A percentile compares a stretch with the other conserved stretches of the same genome.
Conservation (phyloP, 352 stramenopile genomes). For the Globisporangium spiculum region DNA sequence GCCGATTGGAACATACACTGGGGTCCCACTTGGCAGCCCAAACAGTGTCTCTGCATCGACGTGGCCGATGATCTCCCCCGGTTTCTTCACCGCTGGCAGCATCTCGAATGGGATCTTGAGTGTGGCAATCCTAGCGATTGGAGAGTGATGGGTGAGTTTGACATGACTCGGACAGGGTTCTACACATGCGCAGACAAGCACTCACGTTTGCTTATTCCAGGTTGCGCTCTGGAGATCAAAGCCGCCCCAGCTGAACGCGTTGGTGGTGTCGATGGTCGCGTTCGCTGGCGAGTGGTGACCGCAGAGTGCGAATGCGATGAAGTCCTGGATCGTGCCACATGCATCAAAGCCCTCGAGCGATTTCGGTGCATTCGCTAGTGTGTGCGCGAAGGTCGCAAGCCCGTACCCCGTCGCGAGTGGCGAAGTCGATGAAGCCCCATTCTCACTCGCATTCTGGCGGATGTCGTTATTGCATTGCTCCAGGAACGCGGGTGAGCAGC, state of each 20-base stretch:
- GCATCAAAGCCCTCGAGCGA: constrained; percentile 51
- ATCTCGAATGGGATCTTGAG: constrained; percentile 55
- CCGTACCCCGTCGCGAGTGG: constrained; percentile 62
- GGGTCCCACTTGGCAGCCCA: constrained; percentile 27
- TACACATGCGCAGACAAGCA: background rate
- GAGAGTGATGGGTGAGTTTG: too few species aligned
- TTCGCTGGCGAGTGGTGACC: constrained; percentile 36
- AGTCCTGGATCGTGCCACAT: constrained; percentile 80
- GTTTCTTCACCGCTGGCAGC: constrained; percentile 56
- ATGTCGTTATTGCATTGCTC: constrained; percentile 18
- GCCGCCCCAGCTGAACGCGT: constrained; percentile 75
- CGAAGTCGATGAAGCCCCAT: constrained; percentile 17
- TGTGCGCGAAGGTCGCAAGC: constrained; percentile 64
- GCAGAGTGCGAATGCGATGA: constrained; percentile 72
- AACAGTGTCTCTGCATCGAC: constrained; percentile 13
- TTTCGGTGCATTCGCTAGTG: constrained; percentile 30
- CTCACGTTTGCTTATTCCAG: constrained; percentile 48
- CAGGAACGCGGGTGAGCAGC: constrained; percentile 61
- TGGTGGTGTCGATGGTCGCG: constrained; percentile 65
- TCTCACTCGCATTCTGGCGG: constrained; percentile 10
- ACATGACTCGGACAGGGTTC: background rate
- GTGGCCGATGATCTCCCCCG: constrained; percentile 48
- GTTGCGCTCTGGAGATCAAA: constrained; percentile 40
- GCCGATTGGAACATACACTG: constrained; percentile 67
- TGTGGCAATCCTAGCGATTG: constrained; percentile 35